Evolutionary conservation across 345 rosid genomes (phyloP).

Genomic region (Eucalyptus albens): DNA sequence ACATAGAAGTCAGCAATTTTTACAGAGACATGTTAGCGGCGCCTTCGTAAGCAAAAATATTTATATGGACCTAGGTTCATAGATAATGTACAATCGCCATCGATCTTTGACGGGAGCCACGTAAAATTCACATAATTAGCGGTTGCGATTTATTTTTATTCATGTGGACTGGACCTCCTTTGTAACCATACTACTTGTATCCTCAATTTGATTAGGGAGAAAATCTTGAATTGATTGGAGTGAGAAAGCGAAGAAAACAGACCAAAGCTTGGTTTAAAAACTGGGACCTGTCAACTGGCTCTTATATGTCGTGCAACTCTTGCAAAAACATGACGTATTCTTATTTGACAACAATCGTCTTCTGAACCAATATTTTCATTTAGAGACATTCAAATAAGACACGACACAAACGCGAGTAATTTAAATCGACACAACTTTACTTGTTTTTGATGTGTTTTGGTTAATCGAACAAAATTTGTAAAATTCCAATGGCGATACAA

Average conservation of each 20-base stretch:
- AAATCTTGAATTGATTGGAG: not conserved
- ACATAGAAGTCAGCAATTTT: not conserved
- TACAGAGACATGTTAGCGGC: not conserved
- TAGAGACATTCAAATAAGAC: not conserved
- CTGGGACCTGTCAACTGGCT: not conserved
- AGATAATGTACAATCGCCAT: not conserved
- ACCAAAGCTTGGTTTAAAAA: not conserved
- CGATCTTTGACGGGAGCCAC: not conserved
- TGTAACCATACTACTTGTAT: not conserved
- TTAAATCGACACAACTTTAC: not conserved
- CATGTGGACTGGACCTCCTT: not conserved
- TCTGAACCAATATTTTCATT: not conserved
- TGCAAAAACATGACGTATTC: not conserved
- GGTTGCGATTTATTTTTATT: not conserved
- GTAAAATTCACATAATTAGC: not conserved
- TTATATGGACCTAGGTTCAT: not conserved
- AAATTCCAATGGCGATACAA: rapidly evolving
- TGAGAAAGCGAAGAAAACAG: not conserved
- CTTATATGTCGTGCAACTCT: not conserved
- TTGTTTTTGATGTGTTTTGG: not conserved
- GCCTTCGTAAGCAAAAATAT: not conserved
- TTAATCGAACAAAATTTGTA: not conserved
- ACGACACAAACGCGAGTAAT: rapidly evolving
- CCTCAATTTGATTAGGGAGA: not conserved
- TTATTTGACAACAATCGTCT: not conserved